Conservation (phyloP, 208 protist genomes). For the Vickermania ingenoplastis region DNA sequence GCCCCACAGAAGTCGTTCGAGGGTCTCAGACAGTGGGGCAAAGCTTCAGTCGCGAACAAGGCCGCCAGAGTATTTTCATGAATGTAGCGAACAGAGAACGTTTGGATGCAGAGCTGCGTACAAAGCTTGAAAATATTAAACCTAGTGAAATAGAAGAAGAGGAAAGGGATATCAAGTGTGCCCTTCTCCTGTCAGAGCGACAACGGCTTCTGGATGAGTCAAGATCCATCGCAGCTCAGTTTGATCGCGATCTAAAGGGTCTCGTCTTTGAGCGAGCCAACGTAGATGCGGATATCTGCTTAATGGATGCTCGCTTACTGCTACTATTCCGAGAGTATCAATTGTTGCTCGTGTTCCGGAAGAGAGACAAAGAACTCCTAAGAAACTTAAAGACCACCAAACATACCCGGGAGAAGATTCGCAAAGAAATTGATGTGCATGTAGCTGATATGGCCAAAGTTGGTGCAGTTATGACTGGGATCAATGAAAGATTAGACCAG, state of each 20-base stretch:
- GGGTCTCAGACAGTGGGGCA: not conserved
- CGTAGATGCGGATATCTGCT: slow-evolving; percentile 91
- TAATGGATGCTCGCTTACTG: slow-evolving; percentile 85
- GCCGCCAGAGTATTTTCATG: slow-evolving; percentile 15
- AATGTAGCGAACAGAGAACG: slow-evolving; percentile 53
- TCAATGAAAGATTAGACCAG: slow-evolving; percentile 60
- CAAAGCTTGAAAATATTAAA: slow-evolving; percentile 77
- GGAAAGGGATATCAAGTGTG: slow-evolving; percentile 52
- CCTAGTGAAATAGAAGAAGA: slow-evolving; percentile 75
- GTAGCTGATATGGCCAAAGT: slow-evolving; percentile 43
- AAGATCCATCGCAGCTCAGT: slow-evolving; percentile 33
- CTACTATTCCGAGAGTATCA: slow-evolving; percentile 92
- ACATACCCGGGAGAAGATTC: slow-evolving; percentile 51
- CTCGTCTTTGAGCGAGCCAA: slow-evolving; percentile 75
- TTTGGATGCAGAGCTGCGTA: slow-evolving; percentile 69
- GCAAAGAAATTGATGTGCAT: slow-evolving; percentile 1
- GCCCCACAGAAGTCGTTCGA: not conserved
- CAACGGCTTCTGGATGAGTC: slow-evolving; percentile 36
- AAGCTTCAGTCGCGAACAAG: slow-evolving; percentile 4
- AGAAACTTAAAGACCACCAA: slow-evolving; percentile 40
- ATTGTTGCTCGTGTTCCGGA: slow-evolving; percentile 91
- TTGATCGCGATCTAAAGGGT: slow-evolving; percentile 68
- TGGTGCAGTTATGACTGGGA: slow-evolving; percentile 40
- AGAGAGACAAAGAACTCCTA: slow-evolving; percentile 72
- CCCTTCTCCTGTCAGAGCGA: slow-evolving; percentile 58